These are phyloP conservation scores for Aspergillus tamarii DNA, from an alignment of 2,329 filamentous ascomycete genomes.

Conservation along the genomic window DNA sequence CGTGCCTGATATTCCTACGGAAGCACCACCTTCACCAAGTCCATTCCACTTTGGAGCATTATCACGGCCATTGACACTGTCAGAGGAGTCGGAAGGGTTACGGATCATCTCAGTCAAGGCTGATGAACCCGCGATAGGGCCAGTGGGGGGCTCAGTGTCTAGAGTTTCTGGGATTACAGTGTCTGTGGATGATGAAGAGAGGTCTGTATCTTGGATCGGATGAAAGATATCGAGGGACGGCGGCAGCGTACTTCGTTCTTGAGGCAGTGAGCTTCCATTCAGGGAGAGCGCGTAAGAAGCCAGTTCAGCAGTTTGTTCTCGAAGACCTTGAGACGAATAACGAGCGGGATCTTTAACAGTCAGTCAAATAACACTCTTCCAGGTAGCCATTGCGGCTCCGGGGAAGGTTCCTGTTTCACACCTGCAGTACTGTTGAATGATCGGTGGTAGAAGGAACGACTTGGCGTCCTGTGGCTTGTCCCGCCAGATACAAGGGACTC, in stretches of 20 bases:
- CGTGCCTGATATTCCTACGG: conserved; percentile 11
- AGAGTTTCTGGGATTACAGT: conserved; percentile 14
- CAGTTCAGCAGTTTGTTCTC: conserved; percentile 84
- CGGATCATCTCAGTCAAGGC: conserved; percentile 56
- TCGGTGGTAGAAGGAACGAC: conserved; percentile 49
- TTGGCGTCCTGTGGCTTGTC: conserved; percentile 44
- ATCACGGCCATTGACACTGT: conserved; percentile 17
- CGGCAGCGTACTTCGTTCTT: conserved; percentile 32
- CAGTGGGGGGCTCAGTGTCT: conserved; percentile 20
- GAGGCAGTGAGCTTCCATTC: conserved; percentile 30
- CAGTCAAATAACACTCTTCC: conserved; percentile 23
- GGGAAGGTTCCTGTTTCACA: conserved; percentile 22
- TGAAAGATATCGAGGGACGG: conserved; percentile 35
- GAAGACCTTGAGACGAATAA: conserved; percentile 74
- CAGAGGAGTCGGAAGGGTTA: conserved; percentile 36
- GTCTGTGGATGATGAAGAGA: conserved; percentile 28
- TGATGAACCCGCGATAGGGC: conserved; percentile 44
- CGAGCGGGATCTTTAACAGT: conserved; percentile 66
- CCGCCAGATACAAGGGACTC: conserved; percentile 35
- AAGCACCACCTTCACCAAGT: conserved; percentile 18
- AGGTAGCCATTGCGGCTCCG: neutral
- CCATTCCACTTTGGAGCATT: conserved; percentile 18
- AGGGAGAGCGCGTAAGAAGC: conserved; percentile 76
- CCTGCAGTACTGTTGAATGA: conserved; percentile 48
- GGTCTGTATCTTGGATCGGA: conserved; percentile 10